Conservation (phyloP, 805 yeast species). For the Cyberlindnera nakhonratchasimensis region DNA sequence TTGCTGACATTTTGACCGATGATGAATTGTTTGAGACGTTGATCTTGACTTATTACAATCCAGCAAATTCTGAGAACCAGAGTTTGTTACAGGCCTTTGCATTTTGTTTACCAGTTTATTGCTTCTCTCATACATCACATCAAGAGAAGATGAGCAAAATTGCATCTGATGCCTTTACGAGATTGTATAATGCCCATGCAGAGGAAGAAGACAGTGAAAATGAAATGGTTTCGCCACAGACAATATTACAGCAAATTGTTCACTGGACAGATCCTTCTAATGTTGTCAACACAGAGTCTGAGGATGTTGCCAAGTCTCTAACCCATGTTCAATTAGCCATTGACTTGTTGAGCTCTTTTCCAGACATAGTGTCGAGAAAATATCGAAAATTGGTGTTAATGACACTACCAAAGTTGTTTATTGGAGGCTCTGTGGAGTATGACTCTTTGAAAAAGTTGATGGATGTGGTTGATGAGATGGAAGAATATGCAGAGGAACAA, state of each 20-base stretch:
- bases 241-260: conserved; percentile 64
- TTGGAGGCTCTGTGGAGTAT: conserved; percentile 33
- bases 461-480: conserved; percentile 28
- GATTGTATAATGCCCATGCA: conserved; percentile 48
- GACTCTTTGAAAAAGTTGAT: conserved; percentile 27
- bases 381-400: conserved; percentile 50
- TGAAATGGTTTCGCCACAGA: conserved; percentile 37
- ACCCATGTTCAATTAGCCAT: conserved; percentile 55
- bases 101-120: conserved; percentile 85
- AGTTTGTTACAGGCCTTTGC: conserved; percentile 74
- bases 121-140: conserved; percentile 69
- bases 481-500: conserved; percentile 29
- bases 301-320: conserved; percentile 38
- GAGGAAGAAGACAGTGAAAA: conserved; percentile 33
- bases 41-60: conserved; percentile 71
- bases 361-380: conserved; percentile 45
- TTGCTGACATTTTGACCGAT: conserved; percentile 72
- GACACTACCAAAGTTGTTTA: conserved; percentile 45
- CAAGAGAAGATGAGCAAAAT: conserved; percentile 63
- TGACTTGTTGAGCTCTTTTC: conserved; percentile 50
- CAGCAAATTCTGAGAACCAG: conserved; percentile 57
- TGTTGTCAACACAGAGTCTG: conserved; percentile 47
- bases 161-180: conserved; percentile 60
- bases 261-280: conserved; percentile 84
- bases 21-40: conserved; percentile 70